Evolutionary conservation across 2,329 filamentous ascomycete genomes (phyloP), one percentile per base, ranked within the genome.

Genomic region (Rhynchosporium graminicola): DNA sequence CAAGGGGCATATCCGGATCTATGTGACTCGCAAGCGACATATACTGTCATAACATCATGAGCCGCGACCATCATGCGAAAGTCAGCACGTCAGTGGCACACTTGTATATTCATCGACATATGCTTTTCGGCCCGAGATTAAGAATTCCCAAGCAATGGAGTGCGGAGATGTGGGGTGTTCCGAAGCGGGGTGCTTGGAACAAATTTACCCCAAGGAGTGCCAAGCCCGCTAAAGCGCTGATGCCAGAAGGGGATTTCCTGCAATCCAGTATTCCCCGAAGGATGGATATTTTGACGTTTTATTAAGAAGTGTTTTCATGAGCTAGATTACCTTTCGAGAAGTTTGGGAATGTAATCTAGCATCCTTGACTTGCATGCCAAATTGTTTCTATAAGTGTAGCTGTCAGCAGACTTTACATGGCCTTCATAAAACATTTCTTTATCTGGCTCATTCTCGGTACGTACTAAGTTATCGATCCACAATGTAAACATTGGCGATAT

Each of bases 91-190:
- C 50, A 54, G n/a, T 54, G 36, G 13, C 20, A 42, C 9, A 48
- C 15, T 15, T 29, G 50, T 54, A 33, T 20, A 20, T 31, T 5
- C 10, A n/a, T 54, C 40, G 38, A 28, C 33, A 2, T 54, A 28
- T 26, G 4, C 40, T 12, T 40, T n/a, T 54, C 50, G 50, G 50
- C 20, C 50, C 50, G 50, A 54, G 8, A 28, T 4, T 38, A 54
- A n/a, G 3, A 50, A 36, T 33, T 8, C 13, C 6, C 13, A n/a
- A n/a, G n/a, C 20, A 38, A 8, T 52, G 48, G 36, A 38, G 33
- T 54, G 50, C 38, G 50, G 50, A 36, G 50, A 40, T 54, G 50
- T 36, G 50, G 50, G 50, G 50, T 6, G 33, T 54, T 20, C 20
- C 20, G 20, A 20, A 20, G 20, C 20, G 48, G 48, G 50, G 36